phyloP scores from a whole-genome alignment of 2,329 filamentous ascomycete genomes.

The Hymenoscyphus infarciens region DNA sequence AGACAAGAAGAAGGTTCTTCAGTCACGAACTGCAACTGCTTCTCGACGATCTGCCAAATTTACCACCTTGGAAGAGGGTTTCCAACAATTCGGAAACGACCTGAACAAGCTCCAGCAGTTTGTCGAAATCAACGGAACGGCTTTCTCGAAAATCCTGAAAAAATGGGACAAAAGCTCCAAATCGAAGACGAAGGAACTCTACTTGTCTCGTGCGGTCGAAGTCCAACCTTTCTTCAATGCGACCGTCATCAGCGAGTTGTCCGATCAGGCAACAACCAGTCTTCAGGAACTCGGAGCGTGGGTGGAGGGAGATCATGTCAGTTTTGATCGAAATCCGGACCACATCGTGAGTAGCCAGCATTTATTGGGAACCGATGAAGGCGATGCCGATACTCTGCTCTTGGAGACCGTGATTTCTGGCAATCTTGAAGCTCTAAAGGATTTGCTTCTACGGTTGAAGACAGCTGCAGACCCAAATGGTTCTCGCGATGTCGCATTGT shows the following conservation, averaged over 20 bases:
- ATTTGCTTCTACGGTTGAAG: conserved; percentile 74
- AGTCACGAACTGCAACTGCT: conserved; percentile 70
- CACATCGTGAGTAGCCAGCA: conserved; percentile 65
- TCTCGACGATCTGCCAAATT: conserved; percentile 91
- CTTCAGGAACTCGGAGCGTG: conserved; percentile 91
- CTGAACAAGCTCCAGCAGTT: conserved; percentile 98
- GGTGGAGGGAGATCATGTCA: conserved; percentile 93
- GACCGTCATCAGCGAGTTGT: conserved; percentile 92
- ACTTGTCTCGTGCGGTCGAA: conserved; percentile 91
- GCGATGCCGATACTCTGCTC: conserved; percentile 83
- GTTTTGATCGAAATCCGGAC: conserved; percentile 61
- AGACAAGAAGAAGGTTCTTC: conserved; percentile 90
- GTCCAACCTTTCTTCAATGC: conserved; percentile 98
- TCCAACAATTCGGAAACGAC: conserved; percentile 95
- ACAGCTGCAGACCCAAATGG: conserved; percentile 53
- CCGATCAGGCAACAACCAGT: conserved; percentile 95
- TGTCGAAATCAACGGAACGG: conserved; percentile 95
- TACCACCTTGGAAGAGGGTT: conserved; percentile 91
- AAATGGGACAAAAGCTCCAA: conserved; percentile 99
- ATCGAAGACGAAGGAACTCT: conserved; percentile 96
- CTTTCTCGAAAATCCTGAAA: conserved; percentile 97
- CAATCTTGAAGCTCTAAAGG: conserved; percentile 71
- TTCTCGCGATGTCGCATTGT: conserved; percentile 52
- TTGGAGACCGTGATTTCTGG: conserved; percentile 82
- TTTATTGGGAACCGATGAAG: conserved; percentile 73